Conservation (phyloP, 2,329 filamentous ascomycete species). For the Hortaea werneckii region DNA sequence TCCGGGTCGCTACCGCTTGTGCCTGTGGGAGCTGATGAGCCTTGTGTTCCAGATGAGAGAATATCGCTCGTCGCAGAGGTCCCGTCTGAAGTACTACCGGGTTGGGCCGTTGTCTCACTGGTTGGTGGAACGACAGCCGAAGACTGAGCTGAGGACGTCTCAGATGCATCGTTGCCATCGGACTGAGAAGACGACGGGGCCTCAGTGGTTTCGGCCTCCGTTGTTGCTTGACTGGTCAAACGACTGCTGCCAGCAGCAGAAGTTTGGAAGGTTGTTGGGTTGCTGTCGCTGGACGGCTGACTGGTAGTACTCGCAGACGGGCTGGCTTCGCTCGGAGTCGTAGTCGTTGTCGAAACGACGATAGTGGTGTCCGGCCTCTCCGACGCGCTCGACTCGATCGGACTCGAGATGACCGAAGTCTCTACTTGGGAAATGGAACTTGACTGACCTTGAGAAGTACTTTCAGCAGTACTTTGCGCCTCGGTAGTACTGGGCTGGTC, state of each 20-base stretch:
- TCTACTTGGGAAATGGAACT: conserved; percentile 6
- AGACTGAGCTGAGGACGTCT: too few relatives aligned
- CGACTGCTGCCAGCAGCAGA: conserved; percentile 6
- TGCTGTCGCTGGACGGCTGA: conserved; percentile 1
- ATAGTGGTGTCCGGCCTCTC: conserved; percentile 2
- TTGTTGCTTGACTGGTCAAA: conserved; percentile 3
- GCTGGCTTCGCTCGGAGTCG: background rate
- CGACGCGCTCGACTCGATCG: conserved; percentile 6
- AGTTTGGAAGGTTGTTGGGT: background rate
- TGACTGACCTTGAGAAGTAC: conserved; percentile 11
- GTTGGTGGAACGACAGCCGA: conserved; percentile 4
- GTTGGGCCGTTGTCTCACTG: conserved; percentile 1
- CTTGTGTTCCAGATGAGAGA: conserved; percentile 1
- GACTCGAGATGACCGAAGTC: background rate
- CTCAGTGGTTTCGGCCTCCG: too few relatives aligned
- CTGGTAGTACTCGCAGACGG: conserved; percentile 2
- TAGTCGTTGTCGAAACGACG: background rate
- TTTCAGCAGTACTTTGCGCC: conserved; percentile 5
- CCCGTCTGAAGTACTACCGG: conserved; percentile 1
- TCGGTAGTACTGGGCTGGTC: conserved; percentile 7
- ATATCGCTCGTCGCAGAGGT: conserved; percentile 3
- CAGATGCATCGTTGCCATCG: too few relatives aligned
- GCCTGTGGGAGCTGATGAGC: conserved; percentile 4
- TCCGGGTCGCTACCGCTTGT: background rate
- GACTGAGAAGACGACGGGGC: too few relatives aligned